Evolutionary conservation across 177 flowering plant species (phyloP).

Genomic region (Vitis hybrid): DNA sequence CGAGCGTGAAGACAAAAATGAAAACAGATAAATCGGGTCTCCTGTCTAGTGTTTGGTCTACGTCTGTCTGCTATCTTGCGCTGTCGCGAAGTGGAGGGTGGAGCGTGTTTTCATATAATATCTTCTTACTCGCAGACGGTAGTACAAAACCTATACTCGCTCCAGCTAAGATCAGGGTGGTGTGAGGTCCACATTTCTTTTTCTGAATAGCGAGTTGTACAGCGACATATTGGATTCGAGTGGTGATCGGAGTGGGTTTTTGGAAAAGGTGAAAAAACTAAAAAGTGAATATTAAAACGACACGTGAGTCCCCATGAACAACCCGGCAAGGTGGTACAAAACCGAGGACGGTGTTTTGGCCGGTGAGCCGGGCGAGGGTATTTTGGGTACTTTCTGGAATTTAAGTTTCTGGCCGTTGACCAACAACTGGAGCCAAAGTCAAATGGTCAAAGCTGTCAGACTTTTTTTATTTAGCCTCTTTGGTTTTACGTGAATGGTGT

Average conservation of each 20-base stretch:
- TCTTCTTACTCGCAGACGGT: no score
- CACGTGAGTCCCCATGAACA: constrained; percentile 5
- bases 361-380: neutral
- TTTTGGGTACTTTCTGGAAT: neutral
- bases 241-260: neutral
- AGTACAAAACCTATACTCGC: neutral
- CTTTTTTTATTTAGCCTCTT: no score
- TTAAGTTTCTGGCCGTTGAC: no score
- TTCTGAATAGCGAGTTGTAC: neutral
- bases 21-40: neutral
- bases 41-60: constrained; percentile 16
- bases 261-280: neutral
- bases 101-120: neutral
- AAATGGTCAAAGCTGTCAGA: no score
- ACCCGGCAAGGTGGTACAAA: neutral
- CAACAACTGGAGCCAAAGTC: no score
- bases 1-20: neutral
- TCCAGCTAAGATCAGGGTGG: neutral
- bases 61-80: constrained; percentile 24
- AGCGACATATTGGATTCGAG: no score
- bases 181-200: neutral
- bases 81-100: constrained; percentile 10
- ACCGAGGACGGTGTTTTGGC: neutral
- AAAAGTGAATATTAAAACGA: neutral
- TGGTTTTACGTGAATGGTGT: no score